Evolutionary conservation across 1,284 basidiomycete species (phyloP), one percentile per base, ranked within the genome.

Genomic region (Ustilago hordei): DNA sequence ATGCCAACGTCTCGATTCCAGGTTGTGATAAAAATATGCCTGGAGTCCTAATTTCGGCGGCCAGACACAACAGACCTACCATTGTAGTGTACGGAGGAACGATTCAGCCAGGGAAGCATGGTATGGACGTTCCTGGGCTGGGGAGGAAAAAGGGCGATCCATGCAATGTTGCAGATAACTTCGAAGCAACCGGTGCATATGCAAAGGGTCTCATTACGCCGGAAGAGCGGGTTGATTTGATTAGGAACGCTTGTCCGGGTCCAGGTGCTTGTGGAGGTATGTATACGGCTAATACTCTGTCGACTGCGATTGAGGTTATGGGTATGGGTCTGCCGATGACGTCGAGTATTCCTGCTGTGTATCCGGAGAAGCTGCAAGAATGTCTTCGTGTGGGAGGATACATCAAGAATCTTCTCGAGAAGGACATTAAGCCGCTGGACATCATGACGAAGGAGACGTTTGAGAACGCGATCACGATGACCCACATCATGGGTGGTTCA

Each of bases 21-120:
- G 95, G 95, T 39, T 98, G 95, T 86, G 95, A 98, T 88, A 98
- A 97, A 57, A 98, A 98, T 87, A 97, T 97, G 95, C 95, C 95
- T 11, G 95, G 95, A 66, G 94, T 95, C 45, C 88, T 96, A 80
- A 97, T 96, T 89, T 95, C 94, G 9, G 92, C 97, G 61, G 95
- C 95, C 62, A 90, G 96, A 59, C 89, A 98, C 74, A 98, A 99
- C 88, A 91, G 96, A 58, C 96, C 96, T 34, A 93, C 93, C 36
- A 81, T 98, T 69, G 97, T 99, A 94, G 92, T 99, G 1, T 99
- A 98, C 83, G 96, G 96, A 47, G 96, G 96, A 36, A 93, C 93
- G 31, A 99, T 98, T 81, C 74, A 73, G 56, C 71, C 91, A 13
- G 93, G 93, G 54, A 89, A 88, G 36, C 90, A 93, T n/a, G 89